These are phyloP conservation scores for Lentinus brumalis DNA, from an alignment of 768 basidiomycete species.

Conservation along the genomic window DNA sequence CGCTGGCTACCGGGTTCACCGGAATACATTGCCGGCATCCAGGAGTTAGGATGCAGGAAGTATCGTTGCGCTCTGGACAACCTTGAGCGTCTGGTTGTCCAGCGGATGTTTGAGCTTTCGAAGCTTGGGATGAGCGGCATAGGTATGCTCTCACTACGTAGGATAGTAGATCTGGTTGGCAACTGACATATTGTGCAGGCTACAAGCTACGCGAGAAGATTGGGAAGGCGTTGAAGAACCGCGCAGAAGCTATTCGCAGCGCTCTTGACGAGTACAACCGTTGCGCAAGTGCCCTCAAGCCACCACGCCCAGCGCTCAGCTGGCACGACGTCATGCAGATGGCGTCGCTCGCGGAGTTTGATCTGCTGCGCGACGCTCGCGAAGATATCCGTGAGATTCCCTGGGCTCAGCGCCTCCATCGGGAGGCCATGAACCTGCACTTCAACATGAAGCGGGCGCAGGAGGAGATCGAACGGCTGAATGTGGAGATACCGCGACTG, in stretches of 20 bases:
- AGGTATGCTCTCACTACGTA: conserved; percentile 17
- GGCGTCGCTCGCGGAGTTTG: conserved; percentile 30
- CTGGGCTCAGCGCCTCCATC: conserved; percentile 43
- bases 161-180: too few relatives aligned
- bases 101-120: conserved; percentile 32
- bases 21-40: conserved; percentile 13
- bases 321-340: conserved; percentile 18
- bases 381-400: conserved; percentile 29
- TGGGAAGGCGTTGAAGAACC: conserved; percentile 33
- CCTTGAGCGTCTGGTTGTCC: conserved; percentile 34
- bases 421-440: conserved; percentile 30
- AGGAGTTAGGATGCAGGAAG: conserved; percentile 12
- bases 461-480: conserved; percentile 34
- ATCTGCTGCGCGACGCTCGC: conserved; percentile 33
- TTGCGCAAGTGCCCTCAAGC: conserved; percentile 20
- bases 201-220: conserved; percentile 39
- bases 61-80: conserved; percentile 29
- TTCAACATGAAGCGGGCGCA: conserved; percentile 31
- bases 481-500: conserved; percentile 36
- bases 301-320: conserved; percentile 8
- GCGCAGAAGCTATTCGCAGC: conserved; percentile 34
- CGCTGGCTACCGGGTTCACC: conserved; percentile 17
- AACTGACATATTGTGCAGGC: conserved; percentile 23
- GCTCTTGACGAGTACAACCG: conserved; percentile 37
- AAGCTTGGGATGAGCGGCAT: conserved; percentile 30